phyloP scores from a whole-genome alignment of 768 basidiomycete genomes.

The Leucocoprinus leucothites region DNA sequence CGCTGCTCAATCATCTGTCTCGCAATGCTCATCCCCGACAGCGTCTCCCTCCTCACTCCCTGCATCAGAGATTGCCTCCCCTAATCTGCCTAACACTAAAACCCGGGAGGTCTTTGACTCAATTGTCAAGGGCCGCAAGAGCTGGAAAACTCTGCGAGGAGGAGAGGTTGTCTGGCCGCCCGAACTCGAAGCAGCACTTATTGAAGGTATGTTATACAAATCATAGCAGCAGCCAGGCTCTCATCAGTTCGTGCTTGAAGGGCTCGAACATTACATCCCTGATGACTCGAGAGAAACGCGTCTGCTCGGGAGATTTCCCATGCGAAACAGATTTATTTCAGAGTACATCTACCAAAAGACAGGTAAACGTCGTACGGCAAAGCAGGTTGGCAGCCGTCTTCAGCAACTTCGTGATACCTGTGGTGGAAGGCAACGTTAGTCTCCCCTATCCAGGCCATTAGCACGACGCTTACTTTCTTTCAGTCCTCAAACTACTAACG shows the following conservation, averaged over 20 bases:
- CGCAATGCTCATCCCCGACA: not conserved
- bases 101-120: constrained; percentile 62
- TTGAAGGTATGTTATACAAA: constrained; percentile 53
- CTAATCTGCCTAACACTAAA: constrained; percentile 26
- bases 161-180: constrained; percentile 81
- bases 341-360: constrained; percentile 71
- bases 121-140: constrained; percentile 67
- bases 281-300: constrained; percentile 72
- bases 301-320: constrained; percentile 71
- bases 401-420: constrained; percentile 76
- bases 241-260: constrained; percentile 30
- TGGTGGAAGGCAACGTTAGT: constrained; percentile 69
- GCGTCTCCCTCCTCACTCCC: not conserved
- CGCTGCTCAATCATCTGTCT: not conserved
- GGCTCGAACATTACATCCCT: constrained; percentile 69
- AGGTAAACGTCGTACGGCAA: constrained; percentile 67
- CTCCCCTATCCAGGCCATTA: not conserved
- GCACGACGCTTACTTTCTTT: constrained; percentile 5
- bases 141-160: constrained; percentile 72
- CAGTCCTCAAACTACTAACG: constrained; percentile 47
- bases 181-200: constrained; percentile 70
- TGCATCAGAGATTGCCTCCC: not conserved
- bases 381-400: constrained; percentile 78
- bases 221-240: not conserved
- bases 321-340: constrained; percentile 78